phyloP scores from a whole-genome alignment of 805 yeast genomes.

The Maudiozyma barnettii region DNA sequence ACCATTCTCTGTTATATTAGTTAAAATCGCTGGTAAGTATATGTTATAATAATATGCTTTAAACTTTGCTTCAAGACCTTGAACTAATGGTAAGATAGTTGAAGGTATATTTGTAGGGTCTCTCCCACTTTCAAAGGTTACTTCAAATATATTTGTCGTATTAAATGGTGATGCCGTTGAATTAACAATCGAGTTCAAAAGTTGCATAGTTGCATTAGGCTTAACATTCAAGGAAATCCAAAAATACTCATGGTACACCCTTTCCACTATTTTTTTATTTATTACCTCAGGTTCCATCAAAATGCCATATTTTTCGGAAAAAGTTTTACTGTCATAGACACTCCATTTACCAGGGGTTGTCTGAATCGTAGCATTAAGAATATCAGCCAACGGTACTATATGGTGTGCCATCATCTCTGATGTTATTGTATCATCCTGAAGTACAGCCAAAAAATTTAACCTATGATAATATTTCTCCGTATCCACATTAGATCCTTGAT shows the following conservation, averaged over 20 bases:
- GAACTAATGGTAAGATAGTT: constrained; percentile 37
- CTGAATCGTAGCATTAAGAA: constrained; percentile 7
- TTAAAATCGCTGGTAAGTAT: constrained; percentile 14
- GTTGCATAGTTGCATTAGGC: constrained; percentile 36
- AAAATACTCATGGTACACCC: constrained; percentile 45
- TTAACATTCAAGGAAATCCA: constrained; percentile 55
- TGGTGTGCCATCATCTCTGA: not conserved
- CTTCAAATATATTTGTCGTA: constrained; percentile 24
- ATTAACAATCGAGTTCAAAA: constrained; percentile 16
- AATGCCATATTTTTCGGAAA: constrained; percentile 12
- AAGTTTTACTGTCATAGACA: constrained; percentile 18
- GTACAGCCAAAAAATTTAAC: constrained; percentile 27
- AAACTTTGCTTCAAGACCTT: constrained; percentile 24
- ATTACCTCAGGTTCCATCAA: constrained; percentile 11
- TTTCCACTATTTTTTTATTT: constrained; percentile 32
- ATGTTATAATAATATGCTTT: constrained; percentile 1
- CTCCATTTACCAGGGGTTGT: constrained; percentile 22
- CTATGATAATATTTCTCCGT: constrained; percentile 16
- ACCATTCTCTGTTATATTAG: constrained; percentile 2
- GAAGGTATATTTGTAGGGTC: constrained; percentile 42
- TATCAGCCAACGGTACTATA: constrained; percentile 8
- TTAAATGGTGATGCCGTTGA: constrained; percentile 12
- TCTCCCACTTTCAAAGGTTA: constrained; percentile 52
- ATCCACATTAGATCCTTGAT: constrained; percentile 31
- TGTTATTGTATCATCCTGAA: constrained; percentile 24